A percentile compares a stretch with the other conserved stretches of the same genome.
These are phyloP conservation scores for Saccharomyces paradoxus DNA, from an alignment of 805 yeast genomes.

Conservation along the genomic window DNA sequence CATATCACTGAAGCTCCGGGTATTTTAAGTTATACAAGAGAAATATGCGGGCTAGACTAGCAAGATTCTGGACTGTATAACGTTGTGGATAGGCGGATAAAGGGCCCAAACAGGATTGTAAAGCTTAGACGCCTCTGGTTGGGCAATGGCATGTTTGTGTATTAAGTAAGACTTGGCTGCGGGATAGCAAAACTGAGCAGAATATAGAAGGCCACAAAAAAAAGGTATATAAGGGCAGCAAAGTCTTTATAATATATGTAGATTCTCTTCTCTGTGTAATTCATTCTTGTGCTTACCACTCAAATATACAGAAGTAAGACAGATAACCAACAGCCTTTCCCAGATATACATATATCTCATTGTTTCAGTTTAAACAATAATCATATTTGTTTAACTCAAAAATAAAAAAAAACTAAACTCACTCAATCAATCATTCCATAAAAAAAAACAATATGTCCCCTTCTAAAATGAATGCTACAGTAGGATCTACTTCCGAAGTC, in stretches of 20 bases:
- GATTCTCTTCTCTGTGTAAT: background rate
- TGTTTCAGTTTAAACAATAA: background rate
- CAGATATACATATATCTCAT: background rate
- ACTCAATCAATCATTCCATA: background rate
- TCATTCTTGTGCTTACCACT: too few species aligned
- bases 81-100: background rate
- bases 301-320: background rate
- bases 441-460: conserved; percentile 6
- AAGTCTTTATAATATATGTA: background rate
- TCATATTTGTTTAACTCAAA: background rate
- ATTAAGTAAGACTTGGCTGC: background rate
- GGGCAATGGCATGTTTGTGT: background rate
- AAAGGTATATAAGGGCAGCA: background rate
- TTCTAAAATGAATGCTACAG: conserved; percentile 10
- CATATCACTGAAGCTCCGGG: background rate
- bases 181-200: background rate
- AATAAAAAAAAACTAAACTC: background rate
- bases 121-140: background rate
- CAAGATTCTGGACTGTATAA: background rate
- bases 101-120: background rate
- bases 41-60: background rate
- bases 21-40: background rate
- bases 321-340: background rate
- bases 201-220: background rate
- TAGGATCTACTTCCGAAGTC: conserved; percentile 12